Percentiles rank a stretch among this genome's conserved stretches.
Evolutionary conservation across 257 asterid genomes (phyloP).

Genomic region (Jasminum sambac): DNA sequence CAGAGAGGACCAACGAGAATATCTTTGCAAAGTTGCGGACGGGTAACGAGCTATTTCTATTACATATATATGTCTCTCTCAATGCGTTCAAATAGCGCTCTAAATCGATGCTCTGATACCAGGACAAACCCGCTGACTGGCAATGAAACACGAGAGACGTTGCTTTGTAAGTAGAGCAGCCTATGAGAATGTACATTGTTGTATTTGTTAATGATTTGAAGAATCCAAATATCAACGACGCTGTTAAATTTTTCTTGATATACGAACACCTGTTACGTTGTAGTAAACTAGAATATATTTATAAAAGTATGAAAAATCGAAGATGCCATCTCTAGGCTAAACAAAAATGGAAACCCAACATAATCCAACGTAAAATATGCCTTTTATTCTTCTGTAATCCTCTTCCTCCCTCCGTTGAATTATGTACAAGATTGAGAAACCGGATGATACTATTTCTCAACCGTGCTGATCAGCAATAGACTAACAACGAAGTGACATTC

Average conservation of each 20-base stretch:
- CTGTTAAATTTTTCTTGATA: no score
- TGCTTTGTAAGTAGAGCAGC: slow-evolving; percentile 58
- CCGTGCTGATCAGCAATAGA: no score
- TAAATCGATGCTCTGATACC: slow-evolving; percentile 15
- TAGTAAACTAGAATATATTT: no score
- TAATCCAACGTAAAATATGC: background rate
- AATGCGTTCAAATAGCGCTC: background rate
- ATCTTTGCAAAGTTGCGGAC: slow-evolving; percentile 82
- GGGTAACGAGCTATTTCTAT: slow-evolving; percentile 50
- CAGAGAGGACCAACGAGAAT: slow-evolving; percentile 87
- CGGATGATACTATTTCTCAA: no score
- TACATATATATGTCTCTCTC: background rate
- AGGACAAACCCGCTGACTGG: slow-evolving; percentile 83
- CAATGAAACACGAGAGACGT: slow-evolving; percentile 84
- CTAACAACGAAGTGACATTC: no score
- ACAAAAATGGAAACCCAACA: background rate
- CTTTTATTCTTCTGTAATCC: background rate
- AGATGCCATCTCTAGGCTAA: background rate
- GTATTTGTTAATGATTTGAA: no score
- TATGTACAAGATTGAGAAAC: slow-evolving; percentile 24
- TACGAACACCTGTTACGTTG: no score
- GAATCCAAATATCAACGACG: no score
- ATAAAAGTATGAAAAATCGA: no score
- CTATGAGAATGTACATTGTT: background rate
- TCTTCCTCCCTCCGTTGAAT: background rate